These are phyloP conservation scores for Barnettozyma californica DNA, from an alignment of 805 yeast species.

Conservation along the genomic window DNA sequence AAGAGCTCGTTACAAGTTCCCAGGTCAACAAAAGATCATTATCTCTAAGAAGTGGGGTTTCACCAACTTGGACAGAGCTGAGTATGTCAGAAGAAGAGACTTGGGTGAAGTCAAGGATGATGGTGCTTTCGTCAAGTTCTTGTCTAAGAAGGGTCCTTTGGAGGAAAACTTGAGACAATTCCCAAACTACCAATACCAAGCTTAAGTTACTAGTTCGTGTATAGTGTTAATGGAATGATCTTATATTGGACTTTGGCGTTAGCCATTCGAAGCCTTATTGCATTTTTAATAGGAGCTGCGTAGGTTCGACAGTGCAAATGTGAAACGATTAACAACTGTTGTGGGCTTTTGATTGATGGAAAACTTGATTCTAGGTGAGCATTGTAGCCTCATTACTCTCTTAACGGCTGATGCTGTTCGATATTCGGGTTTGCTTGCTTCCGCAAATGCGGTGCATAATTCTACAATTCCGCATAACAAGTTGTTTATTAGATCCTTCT, in stretches of 20 bases:
- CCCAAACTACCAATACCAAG: slow-evolving; percentile 67
- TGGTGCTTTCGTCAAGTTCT: slow-evolving; percentile 99
- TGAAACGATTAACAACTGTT: too few species aligned
- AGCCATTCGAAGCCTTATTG: neutral
- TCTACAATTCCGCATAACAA: neutral
- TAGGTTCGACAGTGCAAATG: neutral
- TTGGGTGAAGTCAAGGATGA: slow-evolving; percentile 97
- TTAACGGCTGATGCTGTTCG: too few species aligned
- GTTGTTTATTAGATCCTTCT: neutral
- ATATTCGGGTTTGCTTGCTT: too few species aligned
- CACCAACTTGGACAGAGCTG: slow-evolving; percentile 98
- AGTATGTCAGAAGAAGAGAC: slow-evolving; percentile 89
- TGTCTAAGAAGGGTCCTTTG: slow-evolving; percentile 92
- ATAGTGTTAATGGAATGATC: slow-evolving; percentile 5
- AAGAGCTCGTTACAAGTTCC: slow-evolving; percentile 99
- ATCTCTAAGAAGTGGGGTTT: slow-evolving; percentile 99
- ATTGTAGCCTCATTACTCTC: too few species aligned
- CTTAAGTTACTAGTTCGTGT: slow-evolving; percentile 27
- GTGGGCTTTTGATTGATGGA: neutral
- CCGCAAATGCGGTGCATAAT: neutral
- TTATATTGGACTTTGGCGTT: neutral
- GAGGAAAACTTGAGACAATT: slow-evolving; percentile 86
- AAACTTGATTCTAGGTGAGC: too few species aligned
- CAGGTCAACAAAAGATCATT: slow-evolving; percentile 99
- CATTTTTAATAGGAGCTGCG: neutral